Conservation (phyloP, 2,329 filamentous ascomycete species). For the Exophiala calicioides region DNA sequence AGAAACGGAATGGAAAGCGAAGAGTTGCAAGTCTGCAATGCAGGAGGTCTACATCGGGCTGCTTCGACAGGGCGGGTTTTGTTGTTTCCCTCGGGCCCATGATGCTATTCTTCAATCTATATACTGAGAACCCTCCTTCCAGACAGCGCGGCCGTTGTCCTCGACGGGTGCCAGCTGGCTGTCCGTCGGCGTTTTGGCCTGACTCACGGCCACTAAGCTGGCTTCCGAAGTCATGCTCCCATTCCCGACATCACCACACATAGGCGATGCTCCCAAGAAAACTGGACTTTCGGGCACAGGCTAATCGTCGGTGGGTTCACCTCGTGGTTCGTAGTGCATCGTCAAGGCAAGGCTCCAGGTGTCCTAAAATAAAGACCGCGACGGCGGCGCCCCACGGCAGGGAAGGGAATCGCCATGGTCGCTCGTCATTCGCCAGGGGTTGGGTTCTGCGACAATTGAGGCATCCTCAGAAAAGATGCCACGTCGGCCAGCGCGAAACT, state of each 20-base stretch:
- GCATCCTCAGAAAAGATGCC: constrained; percentile 28
- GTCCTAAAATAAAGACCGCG: constrained; percentile 11
- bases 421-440: constrained; percentile 22
- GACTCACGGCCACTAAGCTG: constrained; percentile 15
- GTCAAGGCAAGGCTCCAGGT: constrained; percentile 18
- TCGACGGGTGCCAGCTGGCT: constrained; percentile 6
- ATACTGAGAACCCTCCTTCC: constrained; percentile 16
- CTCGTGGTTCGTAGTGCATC: constrained; percentile 20
- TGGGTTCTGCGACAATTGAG: constrained; percentile 21
- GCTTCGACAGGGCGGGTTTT: constrained; percentile 3
- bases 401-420: not conserved
- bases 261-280: constrained; percentile 19
- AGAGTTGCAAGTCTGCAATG: constrained; percentile 5
- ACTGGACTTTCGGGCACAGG: constrained; percentile 6
- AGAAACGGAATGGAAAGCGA: not conserved
- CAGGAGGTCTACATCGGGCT: constrained; percentile 24
- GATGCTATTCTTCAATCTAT: constrained; percentile 23
- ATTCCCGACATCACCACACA: not conserved
- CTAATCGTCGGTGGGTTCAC: constrained; percentile 7
- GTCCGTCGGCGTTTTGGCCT: constrained; percentile 3
- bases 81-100: constrained; percentile 1
- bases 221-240: not conserved
- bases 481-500: constrained; percentile 22
- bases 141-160: constrained; percentile 2
- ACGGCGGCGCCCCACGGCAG: constrained; percentile 11